Conservation (phyloP, 768 basidiomycete species). For the Crassisporium funariophilum region DNA sequence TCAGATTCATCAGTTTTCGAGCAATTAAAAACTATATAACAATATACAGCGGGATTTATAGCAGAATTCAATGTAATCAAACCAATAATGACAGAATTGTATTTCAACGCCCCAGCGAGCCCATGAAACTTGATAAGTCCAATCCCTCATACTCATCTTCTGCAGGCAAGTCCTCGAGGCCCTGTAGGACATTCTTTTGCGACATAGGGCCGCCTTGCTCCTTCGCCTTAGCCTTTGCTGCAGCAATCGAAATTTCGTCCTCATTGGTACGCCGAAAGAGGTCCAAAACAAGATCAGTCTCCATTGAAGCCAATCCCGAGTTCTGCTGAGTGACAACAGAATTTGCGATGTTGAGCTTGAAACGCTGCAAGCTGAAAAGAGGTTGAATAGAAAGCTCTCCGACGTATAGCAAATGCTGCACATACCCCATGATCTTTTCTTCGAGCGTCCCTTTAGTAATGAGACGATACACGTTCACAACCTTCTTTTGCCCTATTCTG, state of each 20-base stretch:
- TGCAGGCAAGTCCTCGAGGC: slow-evolving; percentile 87
- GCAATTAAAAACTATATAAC: slow-evolving; percentile 6
- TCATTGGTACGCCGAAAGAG: slow-evolving; percentile 85
- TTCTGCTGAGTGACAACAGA: slow-evolving; percentile 98
- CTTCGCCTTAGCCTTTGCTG: slow-evolving; percentile 57
- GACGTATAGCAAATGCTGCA: slow-evolving; percentile 10
- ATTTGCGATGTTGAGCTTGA: slow-evolving; percentile 97
- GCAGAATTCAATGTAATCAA: slow-evolving; percentile 10
- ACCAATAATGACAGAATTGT: slow-evolving; percentile 30
- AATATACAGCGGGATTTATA: slow-evolving; percentile 13
- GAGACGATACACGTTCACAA: slow-evolving; percentile 97
- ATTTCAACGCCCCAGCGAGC: slow-evolving; percentile 64
- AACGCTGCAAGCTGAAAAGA: slow-evolving; percentile 81
- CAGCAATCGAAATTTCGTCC: slow-evolving; percentile 62
- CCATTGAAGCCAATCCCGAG: slow-evolving; percentile 91
- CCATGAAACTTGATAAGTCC: slow-evolving; percentile 87
- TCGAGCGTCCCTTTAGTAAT: slow-evolving; percentile 97
- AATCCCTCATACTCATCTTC: slow-evolving; percentile 92
- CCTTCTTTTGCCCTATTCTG: slow-evolving; percentile 97
- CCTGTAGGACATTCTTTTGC: slow-evolving; percentile 85
- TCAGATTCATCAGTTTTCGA: too few relatives aligned
- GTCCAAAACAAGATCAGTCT: slow-evolving; percentile 95
- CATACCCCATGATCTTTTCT: slow-evolving; percentile 99
- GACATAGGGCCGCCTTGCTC: slow-evolving; percentile 58
- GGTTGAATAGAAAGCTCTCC: slow-evolving; percentile 11